Percentiles rank a stretch among this genome's conserved stretches.
These are phyloP conservation scores for Aspergillus versicolor DNA, from an alignment of 2,329 filamentous ascomycete genomes.

Conservation along the genomic window DNA sequence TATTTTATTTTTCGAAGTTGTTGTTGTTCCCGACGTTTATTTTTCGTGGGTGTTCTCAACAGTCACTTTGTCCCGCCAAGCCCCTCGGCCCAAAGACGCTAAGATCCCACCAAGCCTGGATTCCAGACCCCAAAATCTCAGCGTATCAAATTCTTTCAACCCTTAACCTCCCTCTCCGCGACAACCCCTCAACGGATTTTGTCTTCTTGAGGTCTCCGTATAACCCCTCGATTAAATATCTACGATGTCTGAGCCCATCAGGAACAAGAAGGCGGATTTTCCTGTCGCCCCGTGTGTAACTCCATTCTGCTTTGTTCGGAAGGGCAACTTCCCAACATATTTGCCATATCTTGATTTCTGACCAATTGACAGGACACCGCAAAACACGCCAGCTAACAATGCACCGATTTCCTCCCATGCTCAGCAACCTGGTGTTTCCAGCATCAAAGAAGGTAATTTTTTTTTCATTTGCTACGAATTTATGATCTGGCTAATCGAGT, in stretches of 20 bases:
- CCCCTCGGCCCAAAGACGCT: constrained; percentile 42
- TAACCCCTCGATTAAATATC: constrained; percentile 11
- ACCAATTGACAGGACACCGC: constrained; percentile 71
- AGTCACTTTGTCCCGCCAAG: constrained; percentile 39
- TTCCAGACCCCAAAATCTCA: constrained; percentile 36
- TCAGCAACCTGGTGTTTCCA: constrained; percentile 88
- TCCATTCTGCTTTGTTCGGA: constrained; percentile 4
- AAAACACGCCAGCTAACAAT: constrained; percentile 95
- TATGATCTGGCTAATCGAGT: constrained; percentile 1
- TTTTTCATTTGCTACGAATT: not conserved
- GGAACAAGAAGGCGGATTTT: constrained; percentile 64
- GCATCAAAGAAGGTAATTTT: constrained; percentile 91
- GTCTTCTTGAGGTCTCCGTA: constrained; percentile 10
- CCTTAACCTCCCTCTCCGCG: constrained; percentile 24
- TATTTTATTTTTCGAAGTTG: not conserved
- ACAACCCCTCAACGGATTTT: constrained; percentile 23
- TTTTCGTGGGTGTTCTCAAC: constrained; percentile 29
- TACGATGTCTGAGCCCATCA: constrained; percentile 66
- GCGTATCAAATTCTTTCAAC: constrained; percentile 40
- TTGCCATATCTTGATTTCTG: constrained; percentile 19
- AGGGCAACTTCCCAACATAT: not conserved
- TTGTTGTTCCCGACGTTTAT: constrained; percentile 30
- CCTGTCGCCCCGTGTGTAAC: constrained; percentile 63
- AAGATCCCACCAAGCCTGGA: constrained; percentile 42
- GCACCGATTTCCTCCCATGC: constrained; percentile 97